Evolutionary conservation across 805 yeast species (phyloP), one percentile per base, ranked within the genome.

Genomic region (Wickerhamomyces hampshirensis): DNA sequence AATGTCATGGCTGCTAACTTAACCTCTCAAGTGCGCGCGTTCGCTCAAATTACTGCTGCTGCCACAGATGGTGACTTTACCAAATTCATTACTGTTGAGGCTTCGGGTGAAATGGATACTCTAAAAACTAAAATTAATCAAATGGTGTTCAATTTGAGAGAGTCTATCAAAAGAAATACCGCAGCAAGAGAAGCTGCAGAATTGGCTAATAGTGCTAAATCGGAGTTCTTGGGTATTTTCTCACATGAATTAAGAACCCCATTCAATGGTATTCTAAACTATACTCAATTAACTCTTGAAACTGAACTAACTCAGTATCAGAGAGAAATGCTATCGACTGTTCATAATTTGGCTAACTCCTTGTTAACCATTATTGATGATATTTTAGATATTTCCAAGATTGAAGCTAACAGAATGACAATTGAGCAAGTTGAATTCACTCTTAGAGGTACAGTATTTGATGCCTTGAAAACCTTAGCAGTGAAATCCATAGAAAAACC

Each of bases 141-240:
- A 66, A 83, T 83, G 93, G 95, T 86, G 57, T 73, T 83, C 48
- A 84, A 85, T 53, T 69, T 86, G 55, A 73, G 95, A 59, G 96
- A 86, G 55, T 83, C 93, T 5, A 86, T 86, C 57, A 94, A 86
- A 62, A 77, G 95, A 58, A 86, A 86, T 55, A 85, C 96, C 1
- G 93, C 91, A 9, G 95, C 95, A 1, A 78, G 96, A 62, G 95
- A 86, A 61, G 95, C 95, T 26, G 96, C 96, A 26, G 96, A 86
- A 55, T 68, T 85, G 49, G 95, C 95, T 5, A 86, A 86, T 59
- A 72, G 84, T 48, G 87, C 95, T 4, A 86, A 86, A 59, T 85
- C 95, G 8, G 96, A 86, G 59, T 86, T 86, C 57, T 70, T 86
- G 62, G 95, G 95, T 31, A 86, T 86, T 54, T 86, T 84, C 73